Evolutionary conservation across 106 monocot genomes (phyloP).

Genomic region (Dendrobium huoshanense): DNA sequence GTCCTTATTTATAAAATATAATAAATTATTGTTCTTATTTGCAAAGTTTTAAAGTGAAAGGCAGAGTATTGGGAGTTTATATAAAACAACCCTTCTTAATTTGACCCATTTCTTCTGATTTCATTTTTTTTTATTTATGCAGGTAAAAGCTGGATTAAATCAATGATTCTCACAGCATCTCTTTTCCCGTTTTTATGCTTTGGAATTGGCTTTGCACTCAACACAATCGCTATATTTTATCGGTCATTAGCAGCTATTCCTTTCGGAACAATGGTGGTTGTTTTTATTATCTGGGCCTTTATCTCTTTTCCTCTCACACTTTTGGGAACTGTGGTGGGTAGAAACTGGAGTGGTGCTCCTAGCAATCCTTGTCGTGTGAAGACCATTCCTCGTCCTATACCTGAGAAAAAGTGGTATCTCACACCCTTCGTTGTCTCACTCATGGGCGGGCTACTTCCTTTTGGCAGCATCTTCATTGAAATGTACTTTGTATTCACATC

Average conservation of each 20-base stretch:
- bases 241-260: constrained; percentile 52
- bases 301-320: constrained; percentile 59
- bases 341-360: constrained; percentile 58
- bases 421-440: constrained; percentile 49
- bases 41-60: too few relatives aligned
- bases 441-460: constrained; percentile 60
- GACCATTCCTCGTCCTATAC: constrained; percentile 59
- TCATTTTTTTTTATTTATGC: constrained; percentile 9
- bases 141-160: constrained; percentile 67
- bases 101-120: not conserved
- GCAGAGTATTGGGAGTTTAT: too few relatives aligned
- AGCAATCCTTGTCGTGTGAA: constrained; percentile 63
- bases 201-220: constrained; percentile 53
- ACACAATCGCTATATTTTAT: constrained; percentile 53
- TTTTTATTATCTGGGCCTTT: constrained; percentile 53
- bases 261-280: constrained; percentile 54
- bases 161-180: constrained; percentile 50
- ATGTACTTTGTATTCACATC: constrained; percentile 72
- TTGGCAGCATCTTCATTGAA: constrained; percentile 64
- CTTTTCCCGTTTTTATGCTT: constrained; percentile 47
- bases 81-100: too few relatives aligned
- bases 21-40: too few relatives aligned
- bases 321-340: constrained; percentile 59
- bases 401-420: constrained; percentile 68
- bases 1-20: too few relatives aligned